Conservation (phyloP, 73 alveolate genomes). For the Symbiodinium natans region DNA sequence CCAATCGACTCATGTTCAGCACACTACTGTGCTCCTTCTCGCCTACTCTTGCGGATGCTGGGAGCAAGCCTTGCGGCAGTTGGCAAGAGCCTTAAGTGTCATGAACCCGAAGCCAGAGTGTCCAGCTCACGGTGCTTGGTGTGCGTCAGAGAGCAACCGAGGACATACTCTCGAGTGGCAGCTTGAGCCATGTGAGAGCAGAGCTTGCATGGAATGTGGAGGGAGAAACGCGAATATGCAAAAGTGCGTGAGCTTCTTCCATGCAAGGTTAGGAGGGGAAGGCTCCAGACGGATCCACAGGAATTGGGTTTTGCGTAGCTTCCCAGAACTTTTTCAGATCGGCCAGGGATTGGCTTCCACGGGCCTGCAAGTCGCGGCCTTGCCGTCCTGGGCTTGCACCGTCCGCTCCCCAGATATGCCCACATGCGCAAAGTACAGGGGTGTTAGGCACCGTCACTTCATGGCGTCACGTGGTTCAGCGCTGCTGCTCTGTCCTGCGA, state of each 20-base stretch:
- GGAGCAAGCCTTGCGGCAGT: neutral
- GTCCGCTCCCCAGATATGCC: neutral
- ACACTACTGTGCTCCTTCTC: neutral
- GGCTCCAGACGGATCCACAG: too few relatives aligned
- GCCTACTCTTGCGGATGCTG: neutral
- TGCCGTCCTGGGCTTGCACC: conserved; percentile 53
- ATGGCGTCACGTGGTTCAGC: too few relatives aligned
- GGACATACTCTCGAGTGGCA: neutral
- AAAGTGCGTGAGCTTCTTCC: too few relatives aligned
- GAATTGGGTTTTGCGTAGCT: too few relatives aligned
- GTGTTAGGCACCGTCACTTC: too few relatives aligned
- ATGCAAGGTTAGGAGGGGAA: too few relatives aligned
- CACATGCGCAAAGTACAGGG: too few relatives aligned
- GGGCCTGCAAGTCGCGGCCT: conserved; percentile 21
- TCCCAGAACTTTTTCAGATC: too few relatives aligned
- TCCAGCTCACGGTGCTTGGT: too few relatives aligned
- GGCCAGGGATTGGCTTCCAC: neutral
- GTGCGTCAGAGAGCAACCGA: neutral
- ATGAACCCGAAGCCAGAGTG: too few relatives aligned
- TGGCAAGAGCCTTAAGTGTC: neutral
- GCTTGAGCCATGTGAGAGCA: neutral
- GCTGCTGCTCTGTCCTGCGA: neutral
- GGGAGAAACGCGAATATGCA: neutral
- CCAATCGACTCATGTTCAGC: neutral
- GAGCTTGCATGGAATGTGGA: neutral